Evolutionary conservation across 1,284 basidiomycete species (phyloP), one percentile per base, ranked within the genome.

Genomic region (Leucoagaricus sp.): DNA sequence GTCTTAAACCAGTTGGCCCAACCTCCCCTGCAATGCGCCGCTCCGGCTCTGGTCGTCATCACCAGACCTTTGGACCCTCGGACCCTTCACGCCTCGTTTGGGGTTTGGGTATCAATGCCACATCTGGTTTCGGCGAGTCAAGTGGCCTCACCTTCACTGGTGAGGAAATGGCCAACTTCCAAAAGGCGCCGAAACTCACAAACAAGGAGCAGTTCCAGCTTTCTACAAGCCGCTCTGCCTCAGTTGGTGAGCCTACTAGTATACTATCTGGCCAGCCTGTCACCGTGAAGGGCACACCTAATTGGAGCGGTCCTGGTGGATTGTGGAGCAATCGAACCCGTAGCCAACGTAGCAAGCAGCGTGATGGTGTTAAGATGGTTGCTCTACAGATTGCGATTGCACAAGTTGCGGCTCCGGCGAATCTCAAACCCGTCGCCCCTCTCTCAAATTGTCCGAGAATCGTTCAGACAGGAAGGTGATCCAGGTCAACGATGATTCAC

Each of bases 1-100:
- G 96, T 53, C 85, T 98, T 42, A 93, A 95, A 67, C 86, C 91
- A 2, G 80, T 79, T 9, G 86, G 87, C 57, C 84, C 84, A 62
- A 63, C 72, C 2, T 58, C 68, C 2, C 76, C 79, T 58, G 64
- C 71, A 7, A 82, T 89, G 72, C 73, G 75, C 47, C 85, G 87
- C 50, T 80, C 82, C 60, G 80, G 84, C 28, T 88, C 86, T 44
- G 82, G 82, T 47, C 81, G 86, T 25, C 79, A 82, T 60, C 76
- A 81, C 6, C 72, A 75, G 21, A 64, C 75, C 4, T 73, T 81
- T 10, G 68, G 68, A 50, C 65, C 72, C 4, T 67, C 75, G 38
- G 64, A 67, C 21, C 65, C 73, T 10, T 61, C 75, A 26, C 81
- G 85, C 12, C 79, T 82, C 60, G 74, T 74, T 25, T 81, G 83